Evolutionary conservation across 108 stramenopile species (phyloP).

Genomic region (Nannochloropsis gaditana): DNA sequence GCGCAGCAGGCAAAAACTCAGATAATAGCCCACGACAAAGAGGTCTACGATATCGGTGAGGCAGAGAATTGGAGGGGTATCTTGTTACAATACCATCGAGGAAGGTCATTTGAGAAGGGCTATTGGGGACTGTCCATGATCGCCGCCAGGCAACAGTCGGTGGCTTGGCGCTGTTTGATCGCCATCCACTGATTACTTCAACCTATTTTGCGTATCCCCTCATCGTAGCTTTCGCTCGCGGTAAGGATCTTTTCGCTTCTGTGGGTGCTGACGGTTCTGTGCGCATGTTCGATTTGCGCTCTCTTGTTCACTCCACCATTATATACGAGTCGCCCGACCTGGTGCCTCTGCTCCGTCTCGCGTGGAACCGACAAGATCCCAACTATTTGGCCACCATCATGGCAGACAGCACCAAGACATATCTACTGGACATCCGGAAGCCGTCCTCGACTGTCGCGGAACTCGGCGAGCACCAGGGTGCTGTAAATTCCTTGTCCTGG

Average conservation of each 20-base stretch:
- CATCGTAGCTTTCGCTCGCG: constrained; percentile 28
- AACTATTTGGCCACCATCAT: constrained; percentile 91
- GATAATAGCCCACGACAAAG: constrained; percentile 97
- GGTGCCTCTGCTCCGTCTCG: constrained; percentile 81
- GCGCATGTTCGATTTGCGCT: constrained; percentile 90
- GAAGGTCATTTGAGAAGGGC: too few species aligned
- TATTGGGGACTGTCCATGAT: too few species aligned
- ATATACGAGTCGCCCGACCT: constrained; percentile 85
- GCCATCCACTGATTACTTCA: not conserved
- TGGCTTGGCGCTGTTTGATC: too few species aligned
- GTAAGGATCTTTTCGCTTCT: constrained; percentile 89
- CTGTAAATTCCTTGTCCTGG: constrained; percentile 93
- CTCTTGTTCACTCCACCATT: constrained; percentile 89
- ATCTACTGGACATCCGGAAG: constrained; percentile 81
- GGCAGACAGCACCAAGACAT: constrained; percentile 72
- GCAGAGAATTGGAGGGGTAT: not conserved
- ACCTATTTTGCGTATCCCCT: not conserved
- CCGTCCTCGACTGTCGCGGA: constrained; percentile 50
- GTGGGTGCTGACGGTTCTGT: constrained; percentile 96
- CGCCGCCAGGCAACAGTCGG: too few species aligned
- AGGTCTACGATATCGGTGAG: constrained; percentile 90
- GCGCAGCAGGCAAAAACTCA: constrained; percentile 75
- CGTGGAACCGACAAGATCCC: constrained; percentile 98
- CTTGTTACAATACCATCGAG: too few species aligned
- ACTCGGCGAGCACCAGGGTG: constrained; percentile 69